phyloP scores from a whole-genome alignment of 2,329 filamentous ascomycete genomes.

The Neurospora crassa region DNA sequence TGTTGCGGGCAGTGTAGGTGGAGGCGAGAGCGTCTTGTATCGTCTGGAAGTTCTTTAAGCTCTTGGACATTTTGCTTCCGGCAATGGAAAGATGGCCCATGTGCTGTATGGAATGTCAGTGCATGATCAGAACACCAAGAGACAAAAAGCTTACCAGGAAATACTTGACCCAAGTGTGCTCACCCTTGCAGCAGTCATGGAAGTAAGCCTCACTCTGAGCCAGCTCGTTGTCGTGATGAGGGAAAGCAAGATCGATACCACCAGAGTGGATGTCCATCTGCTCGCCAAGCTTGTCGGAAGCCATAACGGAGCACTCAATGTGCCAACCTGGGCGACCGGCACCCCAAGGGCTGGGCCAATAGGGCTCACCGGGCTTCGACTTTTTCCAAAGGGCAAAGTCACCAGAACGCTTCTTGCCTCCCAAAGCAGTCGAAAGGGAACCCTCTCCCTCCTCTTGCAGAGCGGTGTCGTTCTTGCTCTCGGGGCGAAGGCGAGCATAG shows the following conservation, averaged over 20 bases:
- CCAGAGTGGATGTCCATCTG: conserved; percentile 90
- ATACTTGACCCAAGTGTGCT: conserved; percentile 66
- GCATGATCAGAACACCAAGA: neutral
- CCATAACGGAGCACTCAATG: conserved; percentile 96
- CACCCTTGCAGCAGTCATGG: conserved; percentile 20
- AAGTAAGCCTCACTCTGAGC: conserved; percentile 85
- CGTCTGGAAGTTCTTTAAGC: conserved; percentile 90
- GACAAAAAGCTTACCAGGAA: conserved; percentile 44
- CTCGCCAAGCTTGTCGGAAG: conserved; percentile 73
- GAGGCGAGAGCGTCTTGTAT: conserved; percentile 70
- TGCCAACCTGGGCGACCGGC: conserved; percentile 88
- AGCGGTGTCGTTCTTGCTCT: conserved; percentile 74
- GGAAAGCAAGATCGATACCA: conserved; percentile 83
- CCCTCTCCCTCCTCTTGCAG: conserved; percentile 86
- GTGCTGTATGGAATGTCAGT: conserved; percentile 34
- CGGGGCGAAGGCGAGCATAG: conserved; percentile 78
- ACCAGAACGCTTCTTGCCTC: conserved; percentile 62
- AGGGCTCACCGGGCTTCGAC: conserved; percentile 84
- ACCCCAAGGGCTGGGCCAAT: conserved; percentile 83
- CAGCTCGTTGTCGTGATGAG: conserved; percentile 87
- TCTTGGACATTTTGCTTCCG: conserved; percentile 85
- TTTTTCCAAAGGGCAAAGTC: conserved; percentile 91
- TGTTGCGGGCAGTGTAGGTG: conserved; percentile 64
- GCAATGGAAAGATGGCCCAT: conserved; percentile 83
- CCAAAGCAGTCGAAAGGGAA: conserved; percentile 53